These are phyloP conservation scores for Blastobotrys attinorum DNA, from an alignment of 805 yeast species.

Conservation along the genomic window DNA sequence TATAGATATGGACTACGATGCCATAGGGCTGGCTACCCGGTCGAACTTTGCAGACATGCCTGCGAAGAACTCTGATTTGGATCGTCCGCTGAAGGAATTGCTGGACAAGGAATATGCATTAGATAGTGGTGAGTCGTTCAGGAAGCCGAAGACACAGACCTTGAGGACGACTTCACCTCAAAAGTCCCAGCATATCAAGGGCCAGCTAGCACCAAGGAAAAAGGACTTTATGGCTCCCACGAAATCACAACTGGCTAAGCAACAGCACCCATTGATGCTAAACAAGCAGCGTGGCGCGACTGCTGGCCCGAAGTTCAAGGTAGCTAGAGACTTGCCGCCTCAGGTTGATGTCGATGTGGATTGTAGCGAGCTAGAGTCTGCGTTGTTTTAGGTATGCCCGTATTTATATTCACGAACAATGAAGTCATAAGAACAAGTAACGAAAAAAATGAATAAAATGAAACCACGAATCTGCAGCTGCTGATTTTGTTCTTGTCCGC, in stretches of 20 bases:
- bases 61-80: background rate
- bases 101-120: background rate
- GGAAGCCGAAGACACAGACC: background rate
- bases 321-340: background rate
- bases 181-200: background rate
- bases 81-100: background rate
- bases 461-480: no score
- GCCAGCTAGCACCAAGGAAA: background rate
- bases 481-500: no score
- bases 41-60: background rate
- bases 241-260: constrained; percentile 15
- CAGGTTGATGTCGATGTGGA: constrained; percentile 3
- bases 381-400: background rate
- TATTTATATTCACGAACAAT: background rate
- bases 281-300: no score
- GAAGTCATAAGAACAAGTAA: background rate
- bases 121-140: background rate
- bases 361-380: background rate
- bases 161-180: constrained; percentile 1
- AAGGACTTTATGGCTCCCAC: constrained; percentile 14
- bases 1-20: constrained; percentile 14
- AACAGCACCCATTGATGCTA: background rate
- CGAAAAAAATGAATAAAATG: no score
- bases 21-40: constrained; percentile 1
- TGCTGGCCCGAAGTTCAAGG: background rate